Conservation (phyloP, 306 rosid genomes). For the Purshia tridentata region DNA sequence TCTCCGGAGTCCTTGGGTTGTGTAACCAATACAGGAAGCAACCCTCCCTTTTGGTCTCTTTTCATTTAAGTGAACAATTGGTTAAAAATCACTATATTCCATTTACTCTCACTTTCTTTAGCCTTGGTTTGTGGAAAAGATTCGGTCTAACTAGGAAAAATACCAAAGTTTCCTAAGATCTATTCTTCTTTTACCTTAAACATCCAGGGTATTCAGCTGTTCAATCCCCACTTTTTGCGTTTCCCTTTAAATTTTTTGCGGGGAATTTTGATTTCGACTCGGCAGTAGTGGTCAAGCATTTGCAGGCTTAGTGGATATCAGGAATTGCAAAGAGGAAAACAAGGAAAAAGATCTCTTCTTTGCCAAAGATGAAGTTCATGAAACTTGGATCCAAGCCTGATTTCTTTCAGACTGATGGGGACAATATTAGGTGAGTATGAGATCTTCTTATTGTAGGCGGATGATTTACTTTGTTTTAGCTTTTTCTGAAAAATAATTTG, state of each 20-base stretch:
- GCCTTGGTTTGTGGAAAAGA: conserved; percentile 60
- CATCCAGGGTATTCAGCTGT: conserved; percentile 28
- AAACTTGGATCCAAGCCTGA: conserved; percentile 93
- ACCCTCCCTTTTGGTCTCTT: conserved; percentile 56
- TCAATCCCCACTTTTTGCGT: conserved; percentile 5
- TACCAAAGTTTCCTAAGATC: conserved; percentile 31
- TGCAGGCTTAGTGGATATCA: conserved; percentile 8
- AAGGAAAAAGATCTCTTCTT: conserved; percentile 18
- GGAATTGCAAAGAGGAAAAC: conserved; percentile 4
- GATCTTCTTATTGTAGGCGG: conserved; percentile 21
- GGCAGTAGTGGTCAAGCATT: background rate
- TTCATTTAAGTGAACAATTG: conserved; percentile 40
- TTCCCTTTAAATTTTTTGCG: conserved; percentile 8
- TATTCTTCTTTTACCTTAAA: conserved; percentile 14
- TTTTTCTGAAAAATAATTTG: conserved; percentile 1
- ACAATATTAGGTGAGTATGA: conserved; percentile 59
- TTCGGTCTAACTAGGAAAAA: conserved; percentile 56
- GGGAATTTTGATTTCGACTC: conserved; percentile 12
- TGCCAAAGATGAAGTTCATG: conserved; percentile 82
- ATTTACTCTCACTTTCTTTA: conserved; percentile 23
- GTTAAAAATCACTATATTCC: conserved; percentile 22
- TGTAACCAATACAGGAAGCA: conserved; percentile 74
- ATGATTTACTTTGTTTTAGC: background rate
- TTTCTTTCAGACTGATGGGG: conserved; percentile 76
- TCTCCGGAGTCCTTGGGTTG: conserved; percentile 48